These are phyloP conservation scores for Globisporangium iwayamae DNA, from an alignment of 352 stramenopile genomes.

Conservation along the genomic window DNA sequence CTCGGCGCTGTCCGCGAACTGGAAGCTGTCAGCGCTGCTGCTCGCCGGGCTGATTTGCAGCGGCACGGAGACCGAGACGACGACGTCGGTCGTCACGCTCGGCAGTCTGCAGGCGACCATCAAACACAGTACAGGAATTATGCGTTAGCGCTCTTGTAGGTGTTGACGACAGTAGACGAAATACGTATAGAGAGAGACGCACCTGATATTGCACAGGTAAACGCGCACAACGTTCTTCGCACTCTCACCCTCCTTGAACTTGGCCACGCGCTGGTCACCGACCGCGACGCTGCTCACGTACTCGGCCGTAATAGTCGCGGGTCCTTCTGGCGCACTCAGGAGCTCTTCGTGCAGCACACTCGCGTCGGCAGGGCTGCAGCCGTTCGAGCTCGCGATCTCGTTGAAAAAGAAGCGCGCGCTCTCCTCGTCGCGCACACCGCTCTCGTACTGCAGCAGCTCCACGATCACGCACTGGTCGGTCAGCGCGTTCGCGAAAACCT, in stretches of 20 bases:
- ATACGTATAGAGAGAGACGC: neutral
- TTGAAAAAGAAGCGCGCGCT: conserved; percentile 83
- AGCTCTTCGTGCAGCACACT: conserved; percentile 44
- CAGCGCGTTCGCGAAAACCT: conserved; percentile 79
- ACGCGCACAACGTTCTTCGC: conserved; percentile 86
- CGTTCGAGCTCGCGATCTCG: conserved; percentile 79
- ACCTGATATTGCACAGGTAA: conserved; percentile 71
- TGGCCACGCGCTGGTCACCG: conserved; percentile 77
- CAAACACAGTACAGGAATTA: neutral
- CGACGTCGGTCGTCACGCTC: conserved; percentile 71
- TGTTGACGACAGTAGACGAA: neutral
- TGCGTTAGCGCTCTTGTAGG: too few species aligned
- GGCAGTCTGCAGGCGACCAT: conserved; percentile 34
- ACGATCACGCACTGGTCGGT: conserved; percentile 84
- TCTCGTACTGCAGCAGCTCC: conserved; percentile 74
- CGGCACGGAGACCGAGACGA: conserved; percentile 76
- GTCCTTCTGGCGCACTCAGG: conserved; percentile 23
- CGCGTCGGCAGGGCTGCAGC: conserved; percentile 55
- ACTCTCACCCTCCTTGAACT: conserved; percentile 78
- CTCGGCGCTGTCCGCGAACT: conserved; percentile 65
- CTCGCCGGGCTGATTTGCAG: conserved; percentile 73
- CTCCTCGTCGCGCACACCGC: conserved; percentile 32
- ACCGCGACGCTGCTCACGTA: conserved; percentile 50
- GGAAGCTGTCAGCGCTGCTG: conserved; percentile 56
- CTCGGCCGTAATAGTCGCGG: conserved; percentile 28